phyloP scores from a whole-genome alignment of 2,329 filamentous ascomycete genomes.

The Endothia cerciana region DNA sequence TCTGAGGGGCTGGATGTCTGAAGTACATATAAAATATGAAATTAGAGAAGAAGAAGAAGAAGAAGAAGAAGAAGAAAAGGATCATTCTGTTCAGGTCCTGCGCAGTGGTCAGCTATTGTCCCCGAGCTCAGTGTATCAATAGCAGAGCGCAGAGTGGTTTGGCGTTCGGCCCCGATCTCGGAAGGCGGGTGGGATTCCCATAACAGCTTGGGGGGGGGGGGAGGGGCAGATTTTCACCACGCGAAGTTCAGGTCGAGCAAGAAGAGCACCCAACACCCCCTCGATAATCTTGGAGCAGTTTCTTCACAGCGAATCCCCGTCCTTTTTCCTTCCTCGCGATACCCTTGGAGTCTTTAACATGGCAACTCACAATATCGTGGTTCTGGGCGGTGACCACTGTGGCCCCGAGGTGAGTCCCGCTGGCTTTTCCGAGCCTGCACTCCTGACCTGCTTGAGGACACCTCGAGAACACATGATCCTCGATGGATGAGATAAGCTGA shows the following conservation, averaged over 20 bases:
- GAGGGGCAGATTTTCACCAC: constrained; percentile 23
- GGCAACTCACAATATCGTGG: constrained; percentile 76
- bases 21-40: no score
- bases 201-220: no score
- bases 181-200: constrained; percentile 20
- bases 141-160: background rate
- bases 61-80: no score
- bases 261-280: constrained; percentile 7
- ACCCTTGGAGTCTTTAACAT: constrained; percentile 47
- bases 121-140: background rate
- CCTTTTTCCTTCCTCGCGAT: background rate
- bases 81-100: no score
- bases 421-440: background rate
- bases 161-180: constrained; percentile 25
- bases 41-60: no score
- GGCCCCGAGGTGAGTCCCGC: constrained; percentile 72
- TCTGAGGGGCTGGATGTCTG: no score
- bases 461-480: no score
- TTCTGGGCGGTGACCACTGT: constrained; percentile 83
- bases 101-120: no score
- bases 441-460: background rate
- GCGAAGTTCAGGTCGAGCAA: background rate
- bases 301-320: background rate
- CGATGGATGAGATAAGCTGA: constrained; percentile 29
- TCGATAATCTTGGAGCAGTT: background rate